Conservation (phyloP, 225 moss, liverwort and hornwort species). For the Sphagnum contortum region DNA sequence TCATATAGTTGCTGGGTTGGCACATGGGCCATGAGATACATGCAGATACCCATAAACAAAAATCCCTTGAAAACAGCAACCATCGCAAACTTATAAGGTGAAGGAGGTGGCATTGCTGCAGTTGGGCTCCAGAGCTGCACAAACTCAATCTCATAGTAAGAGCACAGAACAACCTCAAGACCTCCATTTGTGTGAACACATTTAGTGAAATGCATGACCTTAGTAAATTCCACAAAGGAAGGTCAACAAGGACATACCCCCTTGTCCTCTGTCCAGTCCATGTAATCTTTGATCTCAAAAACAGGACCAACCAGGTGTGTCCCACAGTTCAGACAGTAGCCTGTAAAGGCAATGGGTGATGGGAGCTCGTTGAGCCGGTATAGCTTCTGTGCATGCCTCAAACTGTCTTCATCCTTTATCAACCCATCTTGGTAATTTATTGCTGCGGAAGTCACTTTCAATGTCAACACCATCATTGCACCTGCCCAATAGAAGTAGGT, state of each 20-base stretch:
- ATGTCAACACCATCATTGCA: constrained; percentile 64
- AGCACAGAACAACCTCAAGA: no score
- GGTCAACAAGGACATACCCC: constrained; percentile 4
- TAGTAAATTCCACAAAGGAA: no score
- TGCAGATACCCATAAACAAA: no score
- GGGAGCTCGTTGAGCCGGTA: constrained; percentile 33
- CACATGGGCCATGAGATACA: no score
- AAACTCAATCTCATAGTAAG: neutral
- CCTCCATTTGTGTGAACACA: no score
- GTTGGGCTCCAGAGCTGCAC: no score
- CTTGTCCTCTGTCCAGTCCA: constrained; percentile 42
- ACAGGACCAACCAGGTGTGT: constrained; percentile 55
- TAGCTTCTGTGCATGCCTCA: constrained; percentile 35
- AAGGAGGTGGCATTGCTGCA: no score
- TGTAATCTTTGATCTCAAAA: constrained; percentile 49
- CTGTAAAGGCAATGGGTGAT: constrained; percentile 37
- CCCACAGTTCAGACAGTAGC: constrained; percentile 65
- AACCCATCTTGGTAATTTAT: constrained; percentile 60
- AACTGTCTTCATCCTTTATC: constrained; percentile 10
- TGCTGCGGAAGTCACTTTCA: constrained; percentile 48
- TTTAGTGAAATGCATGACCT: no score
- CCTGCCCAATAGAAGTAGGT: constrained; percentile 8
- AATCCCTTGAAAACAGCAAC: no score
- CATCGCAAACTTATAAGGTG: no score
- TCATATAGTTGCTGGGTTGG: no score